A percentile compares a stretch with the other conserved stretches of the same genome.
Conservation (phyloP, 2,329 filamentous ascomycete genomes). For the Colletotrichum paranaense region DNA sequence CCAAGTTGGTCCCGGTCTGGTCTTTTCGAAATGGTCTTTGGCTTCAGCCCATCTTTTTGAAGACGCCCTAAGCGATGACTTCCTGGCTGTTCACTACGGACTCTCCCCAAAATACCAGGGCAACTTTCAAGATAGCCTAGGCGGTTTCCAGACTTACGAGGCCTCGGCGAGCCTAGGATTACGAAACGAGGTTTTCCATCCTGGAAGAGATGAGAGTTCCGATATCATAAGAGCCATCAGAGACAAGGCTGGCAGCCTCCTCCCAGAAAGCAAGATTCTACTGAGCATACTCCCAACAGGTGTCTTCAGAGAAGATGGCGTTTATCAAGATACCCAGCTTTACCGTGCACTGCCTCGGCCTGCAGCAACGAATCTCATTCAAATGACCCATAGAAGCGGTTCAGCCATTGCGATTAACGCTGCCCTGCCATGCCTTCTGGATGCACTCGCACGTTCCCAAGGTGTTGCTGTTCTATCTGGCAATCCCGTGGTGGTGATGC, state of each 20-base stretch:
- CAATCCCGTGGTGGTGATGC: constrained; percentile 82
- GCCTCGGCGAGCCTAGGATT: constrained; percentile 91
- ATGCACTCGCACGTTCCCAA: constrained; percentile 83
- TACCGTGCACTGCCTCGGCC: constrained; percentile 80
- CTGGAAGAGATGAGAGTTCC: constrained; percentile 89
- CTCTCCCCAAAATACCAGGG: constrained; percentile 92
- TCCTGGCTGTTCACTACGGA: constrained; percentile 89
- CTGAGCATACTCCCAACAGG: constrained; percentile 86
- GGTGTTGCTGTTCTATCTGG: constrained; percentile 87
- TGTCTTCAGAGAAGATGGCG: constrained; percentile 84
- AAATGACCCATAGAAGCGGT: constrained; percentile 77
- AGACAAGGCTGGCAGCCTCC: constrained; percentile 82
- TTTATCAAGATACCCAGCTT: constrained; percentile 80
- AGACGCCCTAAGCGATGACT: constrained; percentile 88
- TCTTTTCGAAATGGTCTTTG: constrained; percentile 87
- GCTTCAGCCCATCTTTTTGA: constrained; percentile 91
- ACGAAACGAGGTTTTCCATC: constrained; percentile 89
- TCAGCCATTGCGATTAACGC: constrained; percentile 89
- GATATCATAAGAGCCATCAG: constrained; percentile 92
- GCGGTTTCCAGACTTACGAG: constrained; percentile 95
- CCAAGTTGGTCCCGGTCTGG: constrained; percentile 76
- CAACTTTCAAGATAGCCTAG: constrained; percentile 96
- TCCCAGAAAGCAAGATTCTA: constrained; percentile 84
- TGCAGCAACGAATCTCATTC: constrained; percentile 74
- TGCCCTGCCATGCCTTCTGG: constrained; percentile 86